Evolutionary conservation across 208 protist species (phyloP), one percentile per base, ranked within the genome.

Genomic region (Leishmania amazonensis): DNA sequence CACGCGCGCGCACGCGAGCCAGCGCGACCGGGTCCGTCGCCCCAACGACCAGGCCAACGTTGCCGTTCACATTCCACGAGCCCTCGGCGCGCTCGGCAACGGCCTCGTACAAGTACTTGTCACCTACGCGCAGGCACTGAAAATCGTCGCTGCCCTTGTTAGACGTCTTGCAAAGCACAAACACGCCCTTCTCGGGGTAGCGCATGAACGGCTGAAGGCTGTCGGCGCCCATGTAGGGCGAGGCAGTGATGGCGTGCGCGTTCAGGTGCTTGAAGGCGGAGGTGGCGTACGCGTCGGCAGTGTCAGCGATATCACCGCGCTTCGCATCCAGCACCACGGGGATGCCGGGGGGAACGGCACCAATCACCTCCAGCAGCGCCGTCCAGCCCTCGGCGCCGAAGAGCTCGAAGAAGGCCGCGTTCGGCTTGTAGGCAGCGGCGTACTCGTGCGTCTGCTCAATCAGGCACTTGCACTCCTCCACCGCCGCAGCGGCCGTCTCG

Each of bases 61-160:
- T 97, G 17, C 86, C 65, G 82, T 97, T 96, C 21, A 68, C 72
- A 74, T 94, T 95, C 93, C 94, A 97, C 47, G 76, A 72, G 9
- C 83, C 87, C 78, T 95, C 91, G 40, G 94, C 94, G 47, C 84
- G 89, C 84, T 95, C 90, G 42, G 94, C 94, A 42, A 97, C 91
- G 58, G 81, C 82, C 85, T 96, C 93, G 87, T 96, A 97, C n/a
- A 97, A 89, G 57, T 79, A 81, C 49, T 81, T 83, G 58, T 85
- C 88, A 38, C 86, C 83, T 6, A 96, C 87, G 5, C 85, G 83
- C 47, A 97, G 88, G 73, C 89, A 90, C 81, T 97, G 94, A 45
- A 97, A 82, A 70, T 97, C 94, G 85, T 93, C 88, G 87, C 91
- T 95, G 83, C 94, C 90, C 85, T 94, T 95, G 89, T 97, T 97